Base-by-base conservation (phyloP, 257 asterid species). In the Solanum tacnaense region DNA sequence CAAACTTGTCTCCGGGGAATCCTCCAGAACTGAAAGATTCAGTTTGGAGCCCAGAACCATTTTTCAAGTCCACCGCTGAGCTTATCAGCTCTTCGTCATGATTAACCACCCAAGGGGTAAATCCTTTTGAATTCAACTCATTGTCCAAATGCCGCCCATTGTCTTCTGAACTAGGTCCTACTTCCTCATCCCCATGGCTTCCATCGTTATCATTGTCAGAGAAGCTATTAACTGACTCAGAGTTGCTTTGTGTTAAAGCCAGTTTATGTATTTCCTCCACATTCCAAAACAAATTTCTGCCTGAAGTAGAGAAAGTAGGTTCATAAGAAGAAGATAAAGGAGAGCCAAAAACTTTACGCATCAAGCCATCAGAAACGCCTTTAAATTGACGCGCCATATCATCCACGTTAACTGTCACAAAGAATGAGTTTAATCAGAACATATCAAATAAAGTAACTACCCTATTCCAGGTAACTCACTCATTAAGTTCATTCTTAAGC, bases 201-300 rank as follows among this genome's bases (percentile, higher is more conserved):
- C 87, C 92, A 91, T 89, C 94, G 72, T 94, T 97, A 44, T 97
- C 99, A 67, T 93, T 91, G 89, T 96, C 98, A 89, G 98, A 94
- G 31, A 88, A 91, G 86, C 98, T 97, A 92, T 94, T 93, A 23
- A 91, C 88, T 25, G 99, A 94, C 70, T 95, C 98, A 35, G 96
- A 89, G 84, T 89, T 89, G 90, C 92, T 92, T 83, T 90, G 97
- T 87, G 85, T 89, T 82, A 90, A 39, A 39, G 44, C 12, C 44
- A 39, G 44, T 39, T 39, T 39, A 39, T 39, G 44, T 39, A 39
- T 39, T 39, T 39, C 44, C 44, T 39, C 44, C 44, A 39, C 44
- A 39, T 39, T 39, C 12, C 44, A 39, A 39, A 39, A 39, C 44
- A 39, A 39, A 39, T 39, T 39, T 39, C 44, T 39, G 44, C 44